phyloP scores from a whole-genome alignment of 164 flowering plant species.

The Euptelea pleiosperma region DNA sequence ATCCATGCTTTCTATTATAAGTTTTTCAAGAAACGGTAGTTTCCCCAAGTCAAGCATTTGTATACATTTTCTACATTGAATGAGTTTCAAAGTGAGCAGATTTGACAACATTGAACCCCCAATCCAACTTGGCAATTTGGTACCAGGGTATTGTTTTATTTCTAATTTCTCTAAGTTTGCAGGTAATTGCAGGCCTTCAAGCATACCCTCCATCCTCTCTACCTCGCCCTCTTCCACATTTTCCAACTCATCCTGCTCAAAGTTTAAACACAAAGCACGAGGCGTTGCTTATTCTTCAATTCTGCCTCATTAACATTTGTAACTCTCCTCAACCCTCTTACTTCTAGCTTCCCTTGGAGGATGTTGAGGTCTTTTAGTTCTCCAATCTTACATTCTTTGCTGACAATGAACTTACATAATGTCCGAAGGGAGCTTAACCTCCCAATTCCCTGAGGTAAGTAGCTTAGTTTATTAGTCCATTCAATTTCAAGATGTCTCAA shows the following conservation, averaged over 20 bases:
- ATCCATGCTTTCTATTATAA: neutral
- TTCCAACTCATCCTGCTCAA: neutral
- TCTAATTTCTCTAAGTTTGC: neutral
- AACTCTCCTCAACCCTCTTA: neutral
- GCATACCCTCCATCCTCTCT: neutral
- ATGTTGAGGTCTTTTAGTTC: neutral
- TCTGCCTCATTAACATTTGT: neutral
- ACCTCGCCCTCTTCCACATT: neutral
- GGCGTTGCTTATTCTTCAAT: neutral
- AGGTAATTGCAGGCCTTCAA: slow-evolving; percentile 1
- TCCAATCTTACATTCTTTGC: slow-evolving; percentile 7
- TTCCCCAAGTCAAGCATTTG: neutral
- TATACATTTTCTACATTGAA: neutral
- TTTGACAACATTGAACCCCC: neutral
- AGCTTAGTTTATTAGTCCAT: neutral
- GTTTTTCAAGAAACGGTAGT: neutral
- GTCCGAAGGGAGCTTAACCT: too few relatives aligned
- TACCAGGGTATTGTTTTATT: neutral
- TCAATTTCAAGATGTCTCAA: slow-evolving; percentile 7
- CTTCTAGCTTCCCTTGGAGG: neutral
- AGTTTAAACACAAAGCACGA: neutral
- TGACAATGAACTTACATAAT: too few relatives aligned
- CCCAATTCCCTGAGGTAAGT: too few relatives aligned
- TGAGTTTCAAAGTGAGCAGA: neutral
- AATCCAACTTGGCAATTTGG: slow-evolving; percentile 8